Evolutionary conservation across 441 rosid species (phyloP).

Genomic region (Adansonia grandidieri): DNA sequence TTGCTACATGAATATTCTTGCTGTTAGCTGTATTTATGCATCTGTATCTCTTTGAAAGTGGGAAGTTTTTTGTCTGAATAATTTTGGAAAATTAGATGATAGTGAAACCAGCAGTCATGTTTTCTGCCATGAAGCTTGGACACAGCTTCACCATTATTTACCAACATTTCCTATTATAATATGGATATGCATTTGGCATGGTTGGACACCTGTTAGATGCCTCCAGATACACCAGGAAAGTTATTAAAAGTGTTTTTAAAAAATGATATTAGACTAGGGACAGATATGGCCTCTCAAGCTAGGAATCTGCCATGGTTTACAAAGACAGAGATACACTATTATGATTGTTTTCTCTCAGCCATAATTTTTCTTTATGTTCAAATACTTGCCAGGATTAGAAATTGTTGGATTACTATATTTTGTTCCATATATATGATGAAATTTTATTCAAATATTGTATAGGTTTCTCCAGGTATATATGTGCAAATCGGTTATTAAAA

Average conservation of each 20-base stretch:
- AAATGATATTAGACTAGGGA: neutral
- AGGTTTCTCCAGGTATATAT: neutral
- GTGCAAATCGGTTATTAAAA: neutral
- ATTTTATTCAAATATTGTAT: slow-evolving; percentile 10
- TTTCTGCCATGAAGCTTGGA: slow-evolving; percentile 10
- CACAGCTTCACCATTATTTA: neutral
- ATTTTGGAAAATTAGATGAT: slow-evolving; percentile 18
- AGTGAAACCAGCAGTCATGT: neutral
- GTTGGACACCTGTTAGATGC: neutral
- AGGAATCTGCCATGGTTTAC: slow-evolving; percentile 9
- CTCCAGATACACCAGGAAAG: neutral
- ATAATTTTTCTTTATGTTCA: neutral
- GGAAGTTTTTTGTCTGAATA: neutral
- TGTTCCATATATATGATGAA: slow-evolving; percentile 12
- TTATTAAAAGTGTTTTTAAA: slow-evolving; percentile 2
- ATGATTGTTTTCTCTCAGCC: neutral
- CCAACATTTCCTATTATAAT: neutral
- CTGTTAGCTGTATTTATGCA: neutral
- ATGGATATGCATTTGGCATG: slow-evolving; percentile 16
- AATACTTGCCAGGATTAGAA: slow-evolving; percentile 1
- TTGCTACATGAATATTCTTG: slow-evolving; percentile 13
- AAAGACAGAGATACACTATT: neutral
- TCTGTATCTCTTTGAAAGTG: neutral
- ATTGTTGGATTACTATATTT: slow-evolving; percentile 3
- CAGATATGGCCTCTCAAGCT: slow-evolving; percentile 14